Conservation (phyloP, 768 basidiomycete genomes). For the Plicaturopsis crispa region DNA sequence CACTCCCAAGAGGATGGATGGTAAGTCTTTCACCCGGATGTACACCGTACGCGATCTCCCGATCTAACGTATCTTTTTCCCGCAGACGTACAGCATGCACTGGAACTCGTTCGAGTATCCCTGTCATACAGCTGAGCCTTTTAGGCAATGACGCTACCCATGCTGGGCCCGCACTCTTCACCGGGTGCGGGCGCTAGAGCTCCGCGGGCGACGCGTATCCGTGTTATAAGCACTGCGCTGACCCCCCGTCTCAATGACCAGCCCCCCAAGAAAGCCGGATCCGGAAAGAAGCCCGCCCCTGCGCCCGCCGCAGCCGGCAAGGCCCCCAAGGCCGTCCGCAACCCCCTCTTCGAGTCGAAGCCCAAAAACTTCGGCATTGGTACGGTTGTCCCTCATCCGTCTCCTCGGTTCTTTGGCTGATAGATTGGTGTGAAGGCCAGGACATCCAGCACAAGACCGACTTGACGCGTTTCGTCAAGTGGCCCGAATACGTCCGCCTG, state of each 20-base stretch:
- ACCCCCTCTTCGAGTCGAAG: constrained; percentile 89
- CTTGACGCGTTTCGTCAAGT: constrained; percentile 96
- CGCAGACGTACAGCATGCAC: no score
- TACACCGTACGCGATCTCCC: no score
- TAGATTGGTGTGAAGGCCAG: constrained; percentile 54
- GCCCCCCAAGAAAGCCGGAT: constrained; percentile 68
- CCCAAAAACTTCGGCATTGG: constrained; percentile 96
- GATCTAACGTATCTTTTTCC: no score
- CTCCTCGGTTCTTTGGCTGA: neutral
- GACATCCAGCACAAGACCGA: constrained; percentile 87
- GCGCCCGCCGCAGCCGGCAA: constrained; percentile 80
- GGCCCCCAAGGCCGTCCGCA: constrained; percentile 71
- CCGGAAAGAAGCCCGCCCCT: constrained; percentile 79
- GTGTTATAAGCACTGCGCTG: constrained; percentile 16
- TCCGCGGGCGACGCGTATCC: constrained; percentile 36
- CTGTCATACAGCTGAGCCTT: no score
- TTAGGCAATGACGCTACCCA: constrained; percentile 1
- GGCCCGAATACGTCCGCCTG: constrained; percentile 97
- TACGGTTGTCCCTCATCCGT: constrained; percentile 27
- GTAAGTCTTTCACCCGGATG: no score
- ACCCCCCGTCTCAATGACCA: constrained; percentile 87
- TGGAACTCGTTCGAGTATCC: no score
- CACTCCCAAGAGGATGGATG: no score
- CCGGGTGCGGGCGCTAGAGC: constrained; percentile 46
- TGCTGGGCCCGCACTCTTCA: constrained; percentile 32